Conservation (phyloP, 257 asterid genomes). For the Scutellaria minor region DNA sequence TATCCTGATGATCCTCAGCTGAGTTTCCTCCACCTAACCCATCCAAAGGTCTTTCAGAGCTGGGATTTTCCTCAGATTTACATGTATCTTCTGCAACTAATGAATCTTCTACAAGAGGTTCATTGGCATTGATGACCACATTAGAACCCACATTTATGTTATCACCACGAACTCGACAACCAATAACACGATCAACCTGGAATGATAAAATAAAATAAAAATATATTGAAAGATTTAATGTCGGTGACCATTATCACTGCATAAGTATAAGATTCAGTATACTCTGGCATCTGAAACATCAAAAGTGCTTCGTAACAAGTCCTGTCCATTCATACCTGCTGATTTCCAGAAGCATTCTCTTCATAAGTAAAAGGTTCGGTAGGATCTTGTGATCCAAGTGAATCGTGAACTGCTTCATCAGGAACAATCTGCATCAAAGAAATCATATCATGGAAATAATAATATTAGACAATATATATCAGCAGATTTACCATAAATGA, state of each 20-base stretch:
- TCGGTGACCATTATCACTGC: conserved; percentile 1
- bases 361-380: conserved; percentile 44
- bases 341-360: conserved; percentile 42
- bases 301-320: conserved; percentile 4
- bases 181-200: conserved; percentile 90
- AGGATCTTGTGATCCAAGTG: conserved; percentile 42
- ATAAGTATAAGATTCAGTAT: conserved; percentile 6
- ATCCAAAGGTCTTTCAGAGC: conserved; percentile 46
- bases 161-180: conserved; percentile 72
- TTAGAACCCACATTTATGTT: conserved; percentile 34
- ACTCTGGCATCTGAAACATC: conserved; percentile 25
- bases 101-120: conserved; percentile 46
- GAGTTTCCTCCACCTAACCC: conserved; percentile 44
- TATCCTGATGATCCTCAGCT: conserved; percentile 48
- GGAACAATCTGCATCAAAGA: conserved; percentile 43
- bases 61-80: conserved; percentile 45
- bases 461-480: conserved; percentile 11
- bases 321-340: conserved; percentile 49
- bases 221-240: background rate
- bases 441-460: conserved; percentile 26
- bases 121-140: conserved; percentile 41
- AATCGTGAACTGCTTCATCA: conserved; percentile 44
- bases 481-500: conserved; percentile 8
- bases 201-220: conserved; percentile 23
- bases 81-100: conserved; percentile 45